Conservation (phyloP, 306 rosid species). For the Vicia faba region DNA sequence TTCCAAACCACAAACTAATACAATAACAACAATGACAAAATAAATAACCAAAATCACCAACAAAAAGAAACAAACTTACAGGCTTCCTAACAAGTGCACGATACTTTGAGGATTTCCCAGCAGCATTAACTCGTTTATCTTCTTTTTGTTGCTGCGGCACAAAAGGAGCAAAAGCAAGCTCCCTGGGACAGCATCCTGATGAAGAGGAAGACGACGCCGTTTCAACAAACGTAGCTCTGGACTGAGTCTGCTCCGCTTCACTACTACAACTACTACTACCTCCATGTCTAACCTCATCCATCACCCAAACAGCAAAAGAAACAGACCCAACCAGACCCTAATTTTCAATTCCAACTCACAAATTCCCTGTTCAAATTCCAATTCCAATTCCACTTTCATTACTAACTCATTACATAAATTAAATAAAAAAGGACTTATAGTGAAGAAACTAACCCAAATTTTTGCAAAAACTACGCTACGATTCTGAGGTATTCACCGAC, state of each 20-base stretch:
- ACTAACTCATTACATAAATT: conserved; percentile 14
- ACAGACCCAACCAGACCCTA: conserved; percentile 29
- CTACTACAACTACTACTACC: conserved; percentile 30
- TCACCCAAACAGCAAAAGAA: conserved; percentile 45
- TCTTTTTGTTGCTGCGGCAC: conserved; percentile 15
- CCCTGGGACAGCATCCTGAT: conserved; percentile 58
- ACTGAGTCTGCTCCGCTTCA: conserved; percentile 52
- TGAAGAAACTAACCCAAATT: conserved; percentile 10
- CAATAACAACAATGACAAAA: not conserved
- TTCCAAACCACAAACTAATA: not conserved
- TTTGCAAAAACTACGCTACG: not conserved
- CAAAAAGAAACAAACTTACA: conserved; percentile 48
- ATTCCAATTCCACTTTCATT: conserved; percentile 49
- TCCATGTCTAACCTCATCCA: conserved; percentile 68
- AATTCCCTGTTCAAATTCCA: conserved; percentile 47
- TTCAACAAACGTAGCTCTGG: conserved; percentile 36
- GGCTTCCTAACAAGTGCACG: conserved; percentile 67
- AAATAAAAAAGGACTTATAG: conserved; percentile 2
- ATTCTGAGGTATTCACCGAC: conserved; percentile 54
- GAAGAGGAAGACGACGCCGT: conserved; percentile 26
- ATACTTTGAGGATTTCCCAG: conserved; percentile 50
- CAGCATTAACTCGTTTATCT: conserved; percentile 31
- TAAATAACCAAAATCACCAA: conserved; percentile 15
- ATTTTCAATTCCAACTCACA: conserved; percentile 50
- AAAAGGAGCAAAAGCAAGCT: conserved; percentile 65